Evolutionary conservation across 257 asterid species (phyloP).

Genomic region (Linaria vulgaris): DNA sequence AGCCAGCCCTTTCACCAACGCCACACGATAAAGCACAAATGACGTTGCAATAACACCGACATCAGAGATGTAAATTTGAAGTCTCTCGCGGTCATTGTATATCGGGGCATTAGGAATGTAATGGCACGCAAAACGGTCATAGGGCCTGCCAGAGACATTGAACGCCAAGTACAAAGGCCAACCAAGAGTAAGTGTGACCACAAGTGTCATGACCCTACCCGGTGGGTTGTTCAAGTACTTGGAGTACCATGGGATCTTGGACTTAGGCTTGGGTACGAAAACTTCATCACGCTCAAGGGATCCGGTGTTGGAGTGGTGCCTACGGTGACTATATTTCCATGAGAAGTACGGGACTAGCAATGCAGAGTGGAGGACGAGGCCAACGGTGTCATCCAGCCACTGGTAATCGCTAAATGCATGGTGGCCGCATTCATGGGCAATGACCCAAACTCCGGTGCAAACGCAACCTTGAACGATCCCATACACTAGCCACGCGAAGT

Average conservation of each 20-base stretch:
- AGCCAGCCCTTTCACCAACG: conserved; percentile 43
- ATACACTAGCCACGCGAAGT: conserved; percentile 54
- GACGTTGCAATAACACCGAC: conserved; percentile 43
- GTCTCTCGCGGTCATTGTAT: conserved; percentile 61
- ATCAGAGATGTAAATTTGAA: conserved; percentile 59
- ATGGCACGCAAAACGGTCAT: conserved; percentile 65
- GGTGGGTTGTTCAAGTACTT: conserved; percentile 67
- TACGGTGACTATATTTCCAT: conserved; percentile 71
- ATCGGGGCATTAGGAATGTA: conserved; percentile 64
- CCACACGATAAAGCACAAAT: conserved; percentile 42
- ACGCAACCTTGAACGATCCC: conserved; percentile 61
- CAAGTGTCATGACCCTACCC: conserved; percentile 48
- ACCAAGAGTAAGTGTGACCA: conserved; percentile 53
- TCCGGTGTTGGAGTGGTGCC: conserved; percentile 78
- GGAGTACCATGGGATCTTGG: conserved; percentile 46
- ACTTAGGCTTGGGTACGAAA: conserved; percentile 59
- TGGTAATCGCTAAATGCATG: conserved; percentile 73
- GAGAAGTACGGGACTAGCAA: conserved; percentile 73
- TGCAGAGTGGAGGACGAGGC: conserved; percentile 70
- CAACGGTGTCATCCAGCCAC: conserved; percentile 66
- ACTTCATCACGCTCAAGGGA: conserved; percentile 76
- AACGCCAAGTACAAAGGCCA: conserved; percentile 70
- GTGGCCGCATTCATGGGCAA: conserved; percentile 78
- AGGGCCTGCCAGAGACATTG: conserved; percentile 66
- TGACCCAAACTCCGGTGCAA: conserved; percentile 67